A percentile compares a stretch with the other conserved stretches of the same genome.
These are phyloP conservation scores for Primulina huaijiensis DNA, from an alignment of 257 asterid genomes.

Conservation along the genomic window DNA sequence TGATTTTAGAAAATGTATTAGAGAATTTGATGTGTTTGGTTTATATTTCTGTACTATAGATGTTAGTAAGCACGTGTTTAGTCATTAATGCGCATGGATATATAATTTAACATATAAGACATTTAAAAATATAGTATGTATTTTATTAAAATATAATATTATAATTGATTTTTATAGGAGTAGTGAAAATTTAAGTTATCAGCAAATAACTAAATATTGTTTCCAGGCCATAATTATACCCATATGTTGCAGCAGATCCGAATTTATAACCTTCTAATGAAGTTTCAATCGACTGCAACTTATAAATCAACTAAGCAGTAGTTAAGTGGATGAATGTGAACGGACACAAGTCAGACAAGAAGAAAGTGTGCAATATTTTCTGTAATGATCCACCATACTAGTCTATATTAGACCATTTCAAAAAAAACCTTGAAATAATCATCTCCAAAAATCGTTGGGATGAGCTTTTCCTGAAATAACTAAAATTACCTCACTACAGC, in stretches of 20 bases:
- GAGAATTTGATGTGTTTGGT: not conserved
- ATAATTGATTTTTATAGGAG: not conserved
- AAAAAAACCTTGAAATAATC: constrained; percentile 6
- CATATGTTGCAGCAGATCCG: not conserved
- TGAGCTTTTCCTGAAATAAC: constrained; percentile 8
- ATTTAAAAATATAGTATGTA: no score
- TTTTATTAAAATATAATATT: no score
- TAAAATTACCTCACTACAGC: constrained; percentile 81
- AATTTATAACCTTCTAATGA: not conserved
- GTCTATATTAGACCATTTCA: constrained; percentile 1
- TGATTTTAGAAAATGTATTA: not conserved
- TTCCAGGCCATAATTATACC: no score
- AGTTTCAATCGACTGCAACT: constrained; percentile 6
- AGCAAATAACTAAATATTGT: no score
- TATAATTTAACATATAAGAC: not conserved
- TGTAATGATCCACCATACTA: constrained; percentile 9
- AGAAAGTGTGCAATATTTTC: constrained; percentile 10
- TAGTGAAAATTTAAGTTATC: not conserved
- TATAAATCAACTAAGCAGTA: not conserved
- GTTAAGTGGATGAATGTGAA: not conserved
- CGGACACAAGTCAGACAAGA: not conserved
- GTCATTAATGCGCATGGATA: not conserved
- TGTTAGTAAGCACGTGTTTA: not conserved
- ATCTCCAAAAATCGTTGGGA: constrained; percentile 13
- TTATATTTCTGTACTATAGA: not conserved